Base-by-base conservation (phyloP, 805 yeast genomes). In the Candida suzukii region DNA sequence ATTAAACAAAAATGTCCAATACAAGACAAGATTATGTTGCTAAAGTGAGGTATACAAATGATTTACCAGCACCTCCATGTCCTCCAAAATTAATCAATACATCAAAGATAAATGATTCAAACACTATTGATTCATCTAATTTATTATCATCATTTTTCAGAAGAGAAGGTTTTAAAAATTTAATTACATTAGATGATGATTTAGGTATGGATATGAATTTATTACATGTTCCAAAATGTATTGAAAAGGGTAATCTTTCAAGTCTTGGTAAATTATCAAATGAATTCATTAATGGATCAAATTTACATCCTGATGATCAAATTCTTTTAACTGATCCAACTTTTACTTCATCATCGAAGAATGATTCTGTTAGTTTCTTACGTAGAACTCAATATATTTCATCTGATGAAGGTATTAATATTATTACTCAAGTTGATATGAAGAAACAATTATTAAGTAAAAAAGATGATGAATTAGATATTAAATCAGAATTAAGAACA, bases 301-400 rank as follows among this genome's bases (percentile, higher is more conserved):
- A 70, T 45, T 69, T 91, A 42, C 93, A 85, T 53, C 83, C 90
- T n/a, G 74, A 74, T 40, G 97, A 93, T 63, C 68, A 78, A 48
- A 74, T 74, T 10, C 69, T 91, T 39, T 70, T 93, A 41, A 76
- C 88, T 56, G 96, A 88, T 57, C 95, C 96, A 20, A 77, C 74
- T 3, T 70, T 73, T 20, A 68, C 72, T 18, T 54, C 64, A 43
- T 66, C 68, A 44, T 52, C 72, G 71, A 45, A 57, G 35, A 50
- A 57, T 11, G 60, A 58, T 24, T 44, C 43, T 32, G 68, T 64
- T 21, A 54, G 64, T n/a, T 90, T 91, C 64, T 71, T 91, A 58
- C 80, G 97, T 67, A 80, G 98, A 66, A 91, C 99, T 0, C 98
- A 93, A 58, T 91, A 91, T 59, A 83, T 88, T 44, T 76, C 95